Conservation (phyloP, 352 stramenopile genomes). For the Saprolegnia diclina region DNA sequence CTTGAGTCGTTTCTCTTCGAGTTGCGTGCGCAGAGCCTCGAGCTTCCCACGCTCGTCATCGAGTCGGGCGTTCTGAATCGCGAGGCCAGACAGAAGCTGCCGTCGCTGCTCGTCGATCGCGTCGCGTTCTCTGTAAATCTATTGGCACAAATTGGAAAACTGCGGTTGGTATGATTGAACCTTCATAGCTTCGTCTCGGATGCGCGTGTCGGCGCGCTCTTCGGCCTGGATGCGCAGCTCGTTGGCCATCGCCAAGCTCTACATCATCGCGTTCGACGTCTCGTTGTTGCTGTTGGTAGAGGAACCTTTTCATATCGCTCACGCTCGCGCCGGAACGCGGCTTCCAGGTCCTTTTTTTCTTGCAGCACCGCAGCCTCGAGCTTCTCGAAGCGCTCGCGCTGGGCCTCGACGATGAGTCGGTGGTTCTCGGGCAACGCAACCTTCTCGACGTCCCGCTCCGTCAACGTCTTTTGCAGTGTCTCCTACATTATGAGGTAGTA, state of each 20-base stretch:
- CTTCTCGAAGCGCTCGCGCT: conserved; percentile 61
- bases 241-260: conserved; percentile 36
- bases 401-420: conserved; percentile 43
- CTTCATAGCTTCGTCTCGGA: conserved; percentile 53
- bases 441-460: conserved; percentile 41
- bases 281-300: not conserved
- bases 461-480: conserved; percentile 38
- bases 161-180: conserved; percentile 30
- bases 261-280: not conserved
- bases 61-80: conserved; percentile 41
- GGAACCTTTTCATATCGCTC: conserved; percentile 33
- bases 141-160: too few relatives aligned
- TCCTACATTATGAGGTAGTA: conserved; percentile 18
- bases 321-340: conserved; percentile 37
- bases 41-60: conserved; percentile 70
- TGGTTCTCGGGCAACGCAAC: conserved; percentile 55
- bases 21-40: conserved; percentile 48
- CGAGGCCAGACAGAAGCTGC: conserved; percentile 53
- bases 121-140: conserved; percentile 62
- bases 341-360: conserved; percentile 54
- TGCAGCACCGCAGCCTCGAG: conserved; percentile 46
- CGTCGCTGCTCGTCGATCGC: conserved; percentile 65
- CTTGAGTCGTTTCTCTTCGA: conserved; percentile 47
- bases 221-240: conserved; percentile 40
- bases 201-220: conserved; percentile 50